These are phyloP conservation scores for Chrysoporthe deuterocubensis DNA, from an alignment of 2,329 filamentous ascomycete genomes.

Conservation along the genomic window DNA sequence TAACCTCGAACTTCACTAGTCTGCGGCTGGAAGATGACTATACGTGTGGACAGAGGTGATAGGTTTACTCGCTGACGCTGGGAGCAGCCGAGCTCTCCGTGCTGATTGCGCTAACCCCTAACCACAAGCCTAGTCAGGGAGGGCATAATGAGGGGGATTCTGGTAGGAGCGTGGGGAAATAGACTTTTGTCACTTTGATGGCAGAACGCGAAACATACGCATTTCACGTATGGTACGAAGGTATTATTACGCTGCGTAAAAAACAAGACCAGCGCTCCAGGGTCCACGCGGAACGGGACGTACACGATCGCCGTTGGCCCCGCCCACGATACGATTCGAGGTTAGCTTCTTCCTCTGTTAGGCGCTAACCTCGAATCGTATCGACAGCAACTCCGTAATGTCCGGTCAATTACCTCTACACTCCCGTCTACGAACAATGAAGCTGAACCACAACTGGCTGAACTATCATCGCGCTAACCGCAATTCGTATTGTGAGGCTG, in stretches of 20 bases:
- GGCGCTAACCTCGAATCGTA: conserved; percentile 12
- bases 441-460: neutral
- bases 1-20: neutral
- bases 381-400: neutral
- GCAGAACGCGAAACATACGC: neutral
- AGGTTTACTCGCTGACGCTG: neutral
- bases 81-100: neutral
- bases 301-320: neutral
- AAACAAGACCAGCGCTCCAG: neutral
- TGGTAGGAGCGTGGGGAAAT: neutral
- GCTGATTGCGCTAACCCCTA: neutral
- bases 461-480: neutral
- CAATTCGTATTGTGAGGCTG: neutral
- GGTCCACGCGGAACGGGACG: neutral
- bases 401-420: neutral
- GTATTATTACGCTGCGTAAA: neutral
- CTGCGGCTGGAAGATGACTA: neutral
- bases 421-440: neutral
- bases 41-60: too few species aligned
- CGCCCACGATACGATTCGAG: neutral
- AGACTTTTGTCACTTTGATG: neutral
- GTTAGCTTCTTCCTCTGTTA: conserved; percentile 2
- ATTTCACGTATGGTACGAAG: neutral
- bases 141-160: too few species aligned
- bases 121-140: too few species aligned